These are phyloP conservation scores for Lantana camara DNA, from an alignment of 257 asterid genomes.

Conservation along the genomic window DNA sequence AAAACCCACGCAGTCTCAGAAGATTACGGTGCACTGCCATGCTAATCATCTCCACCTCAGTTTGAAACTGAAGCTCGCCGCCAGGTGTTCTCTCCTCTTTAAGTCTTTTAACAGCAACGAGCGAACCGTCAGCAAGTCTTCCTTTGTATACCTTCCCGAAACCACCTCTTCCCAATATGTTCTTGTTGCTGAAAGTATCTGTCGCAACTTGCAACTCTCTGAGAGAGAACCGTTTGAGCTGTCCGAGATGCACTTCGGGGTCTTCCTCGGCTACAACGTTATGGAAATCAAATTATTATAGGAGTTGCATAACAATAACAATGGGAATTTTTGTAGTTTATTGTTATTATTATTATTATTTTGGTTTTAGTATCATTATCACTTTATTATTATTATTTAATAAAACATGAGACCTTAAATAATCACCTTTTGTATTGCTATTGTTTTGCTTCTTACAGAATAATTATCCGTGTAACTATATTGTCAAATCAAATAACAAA, in stretches of 20 bases:
- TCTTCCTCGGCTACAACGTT: conserved; percentile 52
- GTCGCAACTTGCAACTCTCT: conserved; percentile 63
- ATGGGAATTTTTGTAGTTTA: too few relatives aligned
- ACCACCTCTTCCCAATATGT: conserved; percentile 56
- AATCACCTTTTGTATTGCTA: too few relatives aligned
- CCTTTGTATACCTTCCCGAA: conserved; percentile 59
- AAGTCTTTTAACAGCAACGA: conserved; percentile 57
- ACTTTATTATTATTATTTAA: too few relatives aligned
- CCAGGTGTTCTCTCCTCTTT: conserved; percentile 62
- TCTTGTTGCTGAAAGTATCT: conserved; percentile 53
- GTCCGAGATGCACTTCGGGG: conserved; percentile 60
- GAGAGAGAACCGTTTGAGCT: conserved; percentile 59
- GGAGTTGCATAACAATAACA: neutral
- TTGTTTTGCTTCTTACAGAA: neutral
- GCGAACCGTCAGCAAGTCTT: conserved; percentile 48
- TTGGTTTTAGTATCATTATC: too few relatives aligned
- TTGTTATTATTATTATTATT: too few relatives aligned
- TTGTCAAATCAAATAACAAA: conserved; percentile 4
- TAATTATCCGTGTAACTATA: neutral
- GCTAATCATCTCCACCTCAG: conserved; percentile 58
- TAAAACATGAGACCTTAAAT: too few relatives aligned
- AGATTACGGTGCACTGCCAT: conserved; percentile 66
- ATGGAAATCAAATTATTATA: conserved; percentile 6
- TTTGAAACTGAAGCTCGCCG: conserved; percentile 60
- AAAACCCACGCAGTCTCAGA: conserved; percentile 56